phyloP scores from a whole-genome alignment of 78 protist species.

The Planoprotostelium fungivorum region DNA sequence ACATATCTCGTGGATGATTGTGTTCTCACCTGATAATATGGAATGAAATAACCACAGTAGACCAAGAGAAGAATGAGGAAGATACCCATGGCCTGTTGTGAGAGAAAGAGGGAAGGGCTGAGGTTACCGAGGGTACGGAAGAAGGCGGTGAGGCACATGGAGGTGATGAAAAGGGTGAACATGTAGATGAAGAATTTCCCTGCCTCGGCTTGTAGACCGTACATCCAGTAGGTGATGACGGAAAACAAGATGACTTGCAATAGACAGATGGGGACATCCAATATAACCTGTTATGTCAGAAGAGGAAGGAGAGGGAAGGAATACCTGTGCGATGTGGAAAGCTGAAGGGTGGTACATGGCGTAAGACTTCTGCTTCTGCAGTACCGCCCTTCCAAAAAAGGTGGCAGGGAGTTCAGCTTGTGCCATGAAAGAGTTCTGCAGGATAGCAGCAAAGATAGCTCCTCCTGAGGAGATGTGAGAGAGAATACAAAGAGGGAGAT shows the following conservation, averaged over 20 bases:
- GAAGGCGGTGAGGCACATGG: constrained; percentile 37
- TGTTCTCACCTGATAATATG: no score
- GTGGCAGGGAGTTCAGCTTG: constrained; percentile 29
- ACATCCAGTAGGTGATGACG: constrained; percentile 34
- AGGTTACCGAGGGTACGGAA: constrained; percentile 35
- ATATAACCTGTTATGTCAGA: constrained; percentile 7
- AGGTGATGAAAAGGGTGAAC: constrained; percentile 19
- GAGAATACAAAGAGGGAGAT: no score
- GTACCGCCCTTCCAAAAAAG: constrained; percentile 27
- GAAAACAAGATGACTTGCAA: constrained; percentile 38
- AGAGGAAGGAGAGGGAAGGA: neutral
- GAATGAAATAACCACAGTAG: constrained; percentile 40
- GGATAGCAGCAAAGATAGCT: constrained; percentile 18
- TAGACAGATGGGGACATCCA: constrained; percentile 29
- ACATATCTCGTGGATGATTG: no score
- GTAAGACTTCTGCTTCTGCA: constrained; percentile 39
- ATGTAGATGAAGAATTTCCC: constrained; percentile 33
- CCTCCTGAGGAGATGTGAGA: no score
- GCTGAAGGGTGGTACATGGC: constrained; percentile 50
- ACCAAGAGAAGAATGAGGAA: constrained; percentile 20
- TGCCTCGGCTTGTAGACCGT: constrained; percentile 33
- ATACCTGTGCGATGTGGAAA: constrained; percentile 35
- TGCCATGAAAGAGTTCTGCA: constrained; percentile 29
- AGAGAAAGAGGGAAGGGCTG: constrained; percentile 16
- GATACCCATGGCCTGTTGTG: constrained; percentile 13